Conservation (phyloP, 1,284 basidiomycete genomes). For the Austroboletus olivaceoglutinosus region DNA sequence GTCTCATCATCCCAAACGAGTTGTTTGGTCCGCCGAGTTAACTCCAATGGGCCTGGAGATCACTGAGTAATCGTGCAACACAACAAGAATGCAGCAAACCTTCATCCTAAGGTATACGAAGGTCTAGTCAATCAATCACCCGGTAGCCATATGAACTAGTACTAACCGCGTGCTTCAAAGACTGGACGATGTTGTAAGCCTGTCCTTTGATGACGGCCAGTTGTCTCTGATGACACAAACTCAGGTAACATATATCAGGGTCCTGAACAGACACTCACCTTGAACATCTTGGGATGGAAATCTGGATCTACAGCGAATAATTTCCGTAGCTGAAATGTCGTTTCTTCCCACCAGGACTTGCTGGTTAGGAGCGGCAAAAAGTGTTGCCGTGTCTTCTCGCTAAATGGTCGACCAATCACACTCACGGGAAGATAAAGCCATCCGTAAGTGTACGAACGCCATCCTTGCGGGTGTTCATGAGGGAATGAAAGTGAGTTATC, state of each 20-base stretch:
- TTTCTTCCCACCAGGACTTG: constrained; percentile 89
- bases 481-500: constrained; percentile 93
- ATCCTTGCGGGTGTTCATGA: constrained; percentile 84
- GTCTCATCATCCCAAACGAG: constrained; percentile 83
- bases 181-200: constrained; percentile 87
- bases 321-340: constrained; percentile 72
- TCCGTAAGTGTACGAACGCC: constrained; percentile 89
- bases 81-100: constrained; percentile 43
- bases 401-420: constrained; percentile 82
- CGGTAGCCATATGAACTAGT: background rate
- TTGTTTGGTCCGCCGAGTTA: constrained; percentile 75
- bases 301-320: constrained; percentile 81
- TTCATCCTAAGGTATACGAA: constrained; percentile 26
- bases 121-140: constrained; percentile 1
- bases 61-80: constrained; percentile 37
- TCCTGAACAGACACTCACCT: constrained; percentile 40
- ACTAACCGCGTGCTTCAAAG: constrained; percentile 65
- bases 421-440: constrained; percentile 89
- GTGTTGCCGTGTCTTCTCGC: constrained; percentile 75
- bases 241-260: constrained; percentile 5
- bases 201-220: constrained; percentile 90
- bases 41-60: constrained; percentile 70
- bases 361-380: constrained; percentile 81
- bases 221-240: constrained; percentile 57
- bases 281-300: constrained; percentile 85